Percentiles rank a stretch among this genome's conserved stretches.
Evolutionary conservation across 208 protist species (phyloP).

Genomic region (Phytomonas sp.): DNA sequence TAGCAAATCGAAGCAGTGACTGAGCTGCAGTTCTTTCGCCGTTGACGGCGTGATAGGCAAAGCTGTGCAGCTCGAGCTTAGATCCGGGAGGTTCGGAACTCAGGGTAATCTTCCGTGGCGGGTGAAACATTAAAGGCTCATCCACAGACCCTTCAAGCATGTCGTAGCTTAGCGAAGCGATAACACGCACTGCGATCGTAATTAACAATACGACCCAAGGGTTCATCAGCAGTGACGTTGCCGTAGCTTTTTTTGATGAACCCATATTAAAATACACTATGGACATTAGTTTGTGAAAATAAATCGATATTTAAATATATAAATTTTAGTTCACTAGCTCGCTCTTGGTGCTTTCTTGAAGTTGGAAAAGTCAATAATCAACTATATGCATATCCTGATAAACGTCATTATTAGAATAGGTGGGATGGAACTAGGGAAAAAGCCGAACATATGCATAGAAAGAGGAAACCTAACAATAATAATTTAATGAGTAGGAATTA

Average conservation of each 20-base stretch:
- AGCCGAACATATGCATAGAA: no score
- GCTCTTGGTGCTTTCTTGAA: neutral
- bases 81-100: no score
- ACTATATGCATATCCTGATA: neutral
- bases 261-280: neutral
- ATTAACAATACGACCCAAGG: conserved; percentile 11
- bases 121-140: no score
- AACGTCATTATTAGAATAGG: neutral
- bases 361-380: neutral
- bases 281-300: neutral
- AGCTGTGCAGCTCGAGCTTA: no score
- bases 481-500: no score
- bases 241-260: neutral
- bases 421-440: neutral
- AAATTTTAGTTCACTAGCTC: neutral
- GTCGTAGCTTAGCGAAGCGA: neutral
- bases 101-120: no score
- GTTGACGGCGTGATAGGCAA: neutral
- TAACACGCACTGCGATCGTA: conserved; percentile 14
- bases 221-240: neutral
- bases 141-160: no score
- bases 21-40: conserved; percentile 9
- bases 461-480: no score
- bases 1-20: conserved; percentile 27
- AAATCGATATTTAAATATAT: neutral